Evolutionary conservation across 345 rosid species (phyloP).

Genomic region (Populus euphratica): DNA sequence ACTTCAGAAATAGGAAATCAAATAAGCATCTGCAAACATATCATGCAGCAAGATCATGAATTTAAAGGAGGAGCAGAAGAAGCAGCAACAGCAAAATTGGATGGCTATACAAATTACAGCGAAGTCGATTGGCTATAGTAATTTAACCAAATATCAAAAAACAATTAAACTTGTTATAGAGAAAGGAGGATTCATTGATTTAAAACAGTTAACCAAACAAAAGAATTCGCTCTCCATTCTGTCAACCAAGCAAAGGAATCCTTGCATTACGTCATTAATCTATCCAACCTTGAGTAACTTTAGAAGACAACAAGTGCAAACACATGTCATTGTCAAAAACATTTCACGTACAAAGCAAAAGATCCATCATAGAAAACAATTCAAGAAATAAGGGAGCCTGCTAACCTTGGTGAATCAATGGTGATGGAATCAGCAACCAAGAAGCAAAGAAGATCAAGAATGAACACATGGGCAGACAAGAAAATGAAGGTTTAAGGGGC

Average conservation of each 20-base stretch:
- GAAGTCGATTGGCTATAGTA: background rate
- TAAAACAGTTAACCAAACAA: background rate
- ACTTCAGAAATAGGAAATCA: background rate
- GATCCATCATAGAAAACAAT: background rate
- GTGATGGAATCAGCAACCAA: background rate
- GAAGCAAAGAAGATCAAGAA: background rate
- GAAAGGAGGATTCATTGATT: background rate
- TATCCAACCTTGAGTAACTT: background rate
- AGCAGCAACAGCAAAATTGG: background rate
- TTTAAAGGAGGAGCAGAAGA: background rate
- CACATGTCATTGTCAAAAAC: conserved; percentile 1
- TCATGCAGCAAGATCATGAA: background rate
- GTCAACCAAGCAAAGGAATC: background rate
- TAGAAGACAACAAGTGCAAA: background rate
- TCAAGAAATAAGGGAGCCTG: background rate
- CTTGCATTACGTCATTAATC: background rate
- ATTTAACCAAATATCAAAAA: too few relatives aligned
- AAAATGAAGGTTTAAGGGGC: conserved; percentile 3
- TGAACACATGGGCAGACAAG: background rate
- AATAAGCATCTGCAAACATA: background rate
- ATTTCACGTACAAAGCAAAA: background rate
- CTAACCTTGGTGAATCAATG: background rate
- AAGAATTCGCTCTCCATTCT: background rate
- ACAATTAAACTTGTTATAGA: background rate
- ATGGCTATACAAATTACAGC: background rate